Evolutionary conservation across 768 basidiomycete genomes (phyloP).

Genomic region (Mycena sanguinolenta): DNA sequence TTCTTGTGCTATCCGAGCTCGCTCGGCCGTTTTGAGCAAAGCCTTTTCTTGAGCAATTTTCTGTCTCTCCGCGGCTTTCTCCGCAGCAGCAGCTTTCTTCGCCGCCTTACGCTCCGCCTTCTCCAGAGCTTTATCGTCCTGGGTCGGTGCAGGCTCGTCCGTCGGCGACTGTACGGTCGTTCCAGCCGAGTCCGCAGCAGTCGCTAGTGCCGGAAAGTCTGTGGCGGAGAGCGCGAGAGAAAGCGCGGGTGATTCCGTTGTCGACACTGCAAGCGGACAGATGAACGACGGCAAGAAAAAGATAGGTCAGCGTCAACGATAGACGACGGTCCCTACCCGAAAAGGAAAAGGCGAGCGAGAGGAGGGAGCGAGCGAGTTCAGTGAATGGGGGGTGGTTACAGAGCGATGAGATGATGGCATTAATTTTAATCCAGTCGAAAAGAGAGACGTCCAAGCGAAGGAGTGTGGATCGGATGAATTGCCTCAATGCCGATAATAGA

Average conservation of each 20-base stretch:
- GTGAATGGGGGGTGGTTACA: conserved; percentile 41
- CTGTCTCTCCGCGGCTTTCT: conserved; percentile 73
- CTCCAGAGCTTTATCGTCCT: conserved; percentile 60
- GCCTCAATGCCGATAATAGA: conserved; percentile 78
- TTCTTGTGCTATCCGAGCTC: conserved; percentile 64
- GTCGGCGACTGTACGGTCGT: conserved; percentile 48
- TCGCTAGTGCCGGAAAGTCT: conserved; percentile 81
- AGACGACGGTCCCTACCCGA: conserved; percentile 60
- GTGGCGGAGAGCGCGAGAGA: conserved; percentile 72
- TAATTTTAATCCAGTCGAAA: conserved; percentile 53
- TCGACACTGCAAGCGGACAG: conserved; percentile 54
- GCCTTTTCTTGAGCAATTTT: conserved; percentile 71
- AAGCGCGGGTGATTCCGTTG: conserved; percentile 60
- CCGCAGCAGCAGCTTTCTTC: conserved; percentile 73
- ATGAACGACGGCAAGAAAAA: conserved; percentile 51
- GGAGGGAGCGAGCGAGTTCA: conserved; percentile 58
- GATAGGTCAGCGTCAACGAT: conserved; percentile 65
- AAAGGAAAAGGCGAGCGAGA: conserved; percentile 53
- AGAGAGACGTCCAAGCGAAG: conserved; percentile 50
- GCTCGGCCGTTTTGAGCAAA: conserved; percentile 65
- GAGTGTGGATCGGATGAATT: conserved; percentile 53
- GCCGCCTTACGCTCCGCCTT: conserved; percentile 74
- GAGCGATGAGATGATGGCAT: conserved; percentile 38
- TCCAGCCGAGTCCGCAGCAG: conserved; percentile 46
- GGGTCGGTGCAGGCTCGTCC: conserved; percentile 45